Base-by-base conservation (phyloP, 2,329 filamentous ascomycete species). In the Phyllachora maydis region DNA sequence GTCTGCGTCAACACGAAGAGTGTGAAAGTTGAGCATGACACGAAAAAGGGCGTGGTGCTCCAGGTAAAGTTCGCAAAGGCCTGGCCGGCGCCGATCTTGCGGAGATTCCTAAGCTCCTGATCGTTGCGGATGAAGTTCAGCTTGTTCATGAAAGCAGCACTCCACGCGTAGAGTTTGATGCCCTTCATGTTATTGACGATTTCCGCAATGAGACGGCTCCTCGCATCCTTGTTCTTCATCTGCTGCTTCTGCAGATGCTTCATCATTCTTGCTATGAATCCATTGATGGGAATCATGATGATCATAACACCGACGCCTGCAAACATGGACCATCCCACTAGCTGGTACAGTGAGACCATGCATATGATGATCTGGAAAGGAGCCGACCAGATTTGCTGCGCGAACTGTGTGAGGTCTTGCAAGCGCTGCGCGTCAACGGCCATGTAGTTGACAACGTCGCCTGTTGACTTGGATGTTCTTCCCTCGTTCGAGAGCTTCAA, bases 181-280 rank as follows among this genome's bases (percentile, higher is more conserved):
- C 82, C 91, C 57, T 98, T 98, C 78, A 98, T 98, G 51, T 95
- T 95, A 58, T 90, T 93, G 41, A 98, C 59, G 34, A 98, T 98
- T 48, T 98, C 88, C 5, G 85, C 90, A 59, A 95, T 93, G 28
- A 98, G 54, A 23, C 85, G 69, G 22, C 83, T 92, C 41, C 88
- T 69, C 18, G 82, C 65, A 40, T 98, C 88, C 53, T 98, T 98
- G 55, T 95, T 95, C 57, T 90, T 91, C 88, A 98, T 98, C 53
- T 98, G 88, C 33, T 71, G 60, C 49, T 95, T 90, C 44, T 98
- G 90, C 37, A 98, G 54, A 20, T 64, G 81, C 54, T 92, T 93
- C 77, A 93, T 93, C 36, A 91, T 61, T 28, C 74, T 67, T 13
- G 88, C 85, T 41, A 95, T 88, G 30, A 88, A 57, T 23, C 83